Conservation (phyloP, 345 rosid species). For the Passiflora organensis region DNA sequence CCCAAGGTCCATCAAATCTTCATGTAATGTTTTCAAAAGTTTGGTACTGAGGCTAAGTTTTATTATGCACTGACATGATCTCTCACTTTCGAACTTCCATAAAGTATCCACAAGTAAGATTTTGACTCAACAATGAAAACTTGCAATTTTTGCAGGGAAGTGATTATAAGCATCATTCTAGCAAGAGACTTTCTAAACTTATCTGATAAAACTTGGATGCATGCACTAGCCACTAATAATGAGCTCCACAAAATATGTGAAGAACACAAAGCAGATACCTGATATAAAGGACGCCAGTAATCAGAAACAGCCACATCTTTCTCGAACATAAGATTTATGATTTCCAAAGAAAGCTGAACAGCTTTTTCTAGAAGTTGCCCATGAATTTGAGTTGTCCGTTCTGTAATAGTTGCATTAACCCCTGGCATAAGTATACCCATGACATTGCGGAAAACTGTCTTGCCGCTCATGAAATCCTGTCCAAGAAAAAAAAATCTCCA, state of each 20-base stretch:
- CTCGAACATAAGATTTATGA: constrained; percentile 69
- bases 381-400: constrained; percentile 65
- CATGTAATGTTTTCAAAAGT: too few relatives aligned
- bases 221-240: background rate
- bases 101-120: too few relatives aligned
- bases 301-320: constrained; percentile 77
- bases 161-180: too few relatives aligned
- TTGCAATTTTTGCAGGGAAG: too few relatives aligned
- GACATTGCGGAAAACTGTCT: constrained; percentile 74
- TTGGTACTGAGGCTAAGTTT: too few relatives aligned
- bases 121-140: too few relatives aligned
- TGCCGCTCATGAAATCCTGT: constrained; percentile 99
- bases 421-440: constrained; percentile 84
- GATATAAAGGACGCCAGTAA: constrained; percentile 91
- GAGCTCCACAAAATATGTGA: background rate
- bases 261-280: constrained; percentile 34
- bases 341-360: constrained; percentile 80
- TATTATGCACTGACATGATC: too few relatives aligned
- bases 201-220: too few relatives aligned
- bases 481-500: constrained; percentile 3
- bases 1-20: background rate
- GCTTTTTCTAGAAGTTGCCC: constrained; percentile 87
- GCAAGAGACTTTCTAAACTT: too few relatives aligned
- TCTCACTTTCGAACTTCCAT: too few relatives aligned
- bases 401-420: constrained; percentile 65